A percentile compares a stretch with the other conserved stretches of the same genome.
Conservation (phyloP, 805 yeast species). For the Wickerhamiella bombiphila region DNA sequence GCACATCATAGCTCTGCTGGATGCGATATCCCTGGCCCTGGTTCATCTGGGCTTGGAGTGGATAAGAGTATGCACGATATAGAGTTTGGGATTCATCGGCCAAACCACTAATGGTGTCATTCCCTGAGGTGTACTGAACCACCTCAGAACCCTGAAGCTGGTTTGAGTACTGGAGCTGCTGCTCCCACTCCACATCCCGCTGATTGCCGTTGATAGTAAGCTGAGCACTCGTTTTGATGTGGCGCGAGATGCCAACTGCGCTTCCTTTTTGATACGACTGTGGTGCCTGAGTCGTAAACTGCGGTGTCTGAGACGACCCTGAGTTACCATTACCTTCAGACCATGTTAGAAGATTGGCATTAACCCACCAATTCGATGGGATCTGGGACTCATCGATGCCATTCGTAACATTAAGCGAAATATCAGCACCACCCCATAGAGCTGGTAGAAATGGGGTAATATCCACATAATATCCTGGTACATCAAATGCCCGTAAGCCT, state of each 20-base stretch:
- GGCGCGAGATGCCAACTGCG: constrained; percentile 5
- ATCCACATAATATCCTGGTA: constrained; percentile 56
- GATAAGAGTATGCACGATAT: constrained; percentile 6
- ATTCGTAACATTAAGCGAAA: constrained; percentile 38
- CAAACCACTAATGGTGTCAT: constrained; percentile 9
- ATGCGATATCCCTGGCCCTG: constrained; percentile 5
- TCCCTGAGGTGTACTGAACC: constrained; percentile 11
- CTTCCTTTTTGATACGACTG: neutral
- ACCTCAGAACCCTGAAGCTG: constrained; percentile 5
- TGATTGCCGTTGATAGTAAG: constrained; percentile 12
- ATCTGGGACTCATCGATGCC: constrained; percentile 14
- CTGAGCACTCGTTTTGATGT: constrained; percentile 9
- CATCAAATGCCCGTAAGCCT: constrained; percentile 56
- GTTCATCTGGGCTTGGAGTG: constrained; percentile 9
- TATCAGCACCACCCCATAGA: constrained; percentile 41
- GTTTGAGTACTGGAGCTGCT: constrained; percentile 10
- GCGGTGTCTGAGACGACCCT: constrained; percentile 8
- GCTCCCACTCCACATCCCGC: constrained; percentile 12
- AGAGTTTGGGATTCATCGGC: neutral
- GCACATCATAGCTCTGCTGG: constrained; percentile 11
- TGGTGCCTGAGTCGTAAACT: neutral
- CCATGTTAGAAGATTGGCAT: constrained; percentile 23
- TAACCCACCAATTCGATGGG: constrained; percentile 22
- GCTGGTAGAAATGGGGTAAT: constrained; percentile 53
- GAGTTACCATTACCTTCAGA: constrained; percentile 13